A percentile compares a stretch with the other conserved stretches of the same genome.
These are phyloP conservation scores for Naganishia sp. DNA, from an alignment of 1,284 basidiomycete genomes.

Conservation along the genomic window DNA sequence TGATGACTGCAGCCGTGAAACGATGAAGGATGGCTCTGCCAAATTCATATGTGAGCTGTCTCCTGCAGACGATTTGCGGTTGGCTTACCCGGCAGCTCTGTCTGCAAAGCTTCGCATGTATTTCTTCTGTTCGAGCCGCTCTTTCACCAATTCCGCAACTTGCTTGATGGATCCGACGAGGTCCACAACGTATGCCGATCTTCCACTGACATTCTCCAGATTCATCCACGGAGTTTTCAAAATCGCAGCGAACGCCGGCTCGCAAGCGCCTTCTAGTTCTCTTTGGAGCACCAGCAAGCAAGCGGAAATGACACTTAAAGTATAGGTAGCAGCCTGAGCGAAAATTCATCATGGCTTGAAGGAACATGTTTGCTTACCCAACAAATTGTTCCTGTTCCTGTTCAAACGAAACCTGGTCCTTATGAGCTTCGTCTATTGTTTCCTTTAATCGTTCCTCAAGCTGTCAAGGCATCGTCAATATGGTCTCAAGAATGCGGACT, in stretches of 20 bases:
- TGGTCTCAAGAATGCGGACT: background rate
- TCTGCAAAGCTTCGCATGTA: constrained; percentile 88
- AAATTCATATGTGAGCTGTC: background rate
- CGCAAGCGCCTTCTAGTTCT: constrained; percentile 78
- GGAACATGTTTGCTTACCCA: constrained; percentile 59
- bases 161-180: constrained; percentile 87
- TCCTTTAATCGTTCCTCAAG: constrained; percentile 88
- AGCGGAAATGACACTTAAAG: constrained; percentile 70
- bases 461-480: constrained; percentile 54
- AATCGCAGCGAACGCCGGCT: constrained; percentile 72
- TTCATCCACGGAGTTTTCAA: constrained; percentile 72
- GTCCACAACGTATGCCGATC: constrained; percentile 76
- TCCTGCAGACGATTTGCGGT: constrained; percentile 19
- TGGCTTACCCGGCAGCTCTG: constrained; percentile 76
- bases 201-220: constrained; percentile 78
- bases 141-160: constrained; percentile 46
- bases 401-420: constrained; percentile 78
- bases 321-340: background rate
- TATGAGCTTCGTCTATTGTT: constrained; percentile 73
- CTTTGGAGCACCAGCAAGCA: constrained; percentile 74
- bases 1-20: constrained; percentile 83
- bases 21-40: constrained; percentile 73
- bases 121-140: constrained; percentile 82
- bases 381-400: constrained; percentile 85
- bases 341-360: constrained; percentile 6